Base-by-base conservation (phyloP, 331 rosid genomes). In the Cydonia oblonga region DNA sequence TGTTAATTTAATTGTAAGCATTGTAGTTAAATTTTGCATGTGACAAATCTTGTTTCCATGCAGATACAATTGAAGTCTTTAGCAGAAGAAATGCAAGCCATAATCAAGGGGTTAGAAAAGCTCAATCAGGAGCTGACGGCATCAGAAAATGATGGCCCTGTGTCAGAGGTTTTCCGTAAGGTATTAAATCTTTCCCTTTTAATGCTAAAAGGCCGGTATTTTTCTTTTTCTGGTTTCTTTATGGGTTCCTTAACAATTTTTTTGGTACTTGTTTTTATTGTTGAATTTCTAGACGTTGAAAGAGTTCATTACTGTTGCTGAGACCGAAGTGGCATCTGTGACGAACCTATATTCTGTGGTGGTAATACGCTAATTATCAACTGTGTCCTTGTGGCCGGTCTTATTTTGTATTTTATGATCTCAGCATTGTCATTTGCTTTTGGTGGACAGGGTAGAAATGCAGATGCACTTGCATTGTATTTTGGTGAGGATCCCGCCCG, bases 11-110 rank as follows among this genome's bases (percentile, higher is more conserved):
- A 49, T 49, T 49, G 1, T 64, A 51, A 49, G 59, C 15, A 74
- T 25, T 64, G 8, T 38, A 19, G 61, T 32, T 33, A 28, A 24
- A 64, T 53, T 18, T 53, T 53, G 53, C 7, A 1, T 20, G 64
- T 52, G 51, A 62, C 69, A 70, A 70, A 71, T 64, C 67, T 18
- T 52, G 29, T 65, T 78, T 76, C 54, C 70, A 79, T 84, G 82
- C 88, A 95, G 99, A 91, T 95, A 84, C 99, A 91, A 95, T 83
- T 95, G 88, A 91, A 95, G 81, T 90, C 97, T 70, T 90, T 95
- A 84, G 97, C 99, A 33, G 97, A 95, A 87, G 99, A 95, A 86
- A 95, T 95, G 99, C 97, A 91, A 86, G 99, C 97, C 68, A 84
- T 95, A 81, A 90, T 84, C 77, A 95, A 88, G 82, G 99, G 99